A percentile compares a stretch with the other conserved stretches of the same genome.
phyloP scores from a whole-genome alignment of 768 basidiomycete genomes.

The Mycena pura region DNA sequence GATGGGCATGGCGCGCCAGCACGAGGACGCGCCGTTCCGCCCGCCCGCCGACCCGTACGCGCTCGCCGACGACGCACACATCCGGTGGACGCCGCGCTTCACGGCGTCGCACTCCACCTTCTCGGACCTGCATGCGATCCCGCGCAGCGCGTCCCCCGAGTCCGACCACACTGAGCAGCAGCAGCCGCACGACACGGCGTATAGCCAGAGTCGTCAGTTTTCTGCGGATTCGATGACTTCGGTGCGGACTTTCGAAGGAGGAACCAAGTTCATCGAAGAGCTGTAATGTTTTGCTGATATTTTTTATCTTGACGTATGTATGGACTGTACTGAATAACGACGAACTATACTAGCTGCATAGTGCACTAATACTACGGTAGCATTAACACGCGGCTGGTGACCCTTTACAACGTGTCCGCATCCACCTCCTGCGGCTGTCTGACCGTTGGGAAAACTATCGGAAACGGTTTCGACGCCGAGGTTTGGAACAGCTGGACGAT shows the following conservation, averaged over 20 bases:
- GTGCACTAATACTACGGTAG: too few species aligned
- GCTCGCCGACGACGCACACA: conserved; percentile 8
- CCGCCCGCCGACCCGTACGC: background rate
- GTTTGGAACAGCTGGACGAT: conserved; percentile 27
- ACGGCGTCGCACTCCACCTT: conserved; percentile 26
- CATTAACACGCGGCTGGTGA: too few species aligned
- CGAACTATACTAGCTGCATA: too few species aligned
- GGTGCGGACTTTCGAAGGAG: conserved; percentile 27
- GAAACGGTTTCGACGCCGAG: conserved; percentile 12
- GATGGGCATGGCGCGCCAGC: too few species aligned
- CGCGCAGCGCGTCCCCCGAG: conserved; percentile 13
- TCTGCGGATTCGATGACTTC: conserved; percentile 18
- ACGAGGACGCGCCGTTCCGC: too few species aligned
- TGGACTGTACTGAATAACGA: background rate
- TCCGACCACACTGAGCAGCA: background rate
- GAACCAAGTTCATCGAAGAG: conserved; percentile 29
- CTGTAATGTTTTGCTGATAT: background rate
- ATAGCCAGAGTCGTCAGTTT: conserved; percentile 15
- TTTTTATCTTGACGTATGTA: background rate
- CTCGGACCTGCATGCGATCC: conserved; percentile 1
- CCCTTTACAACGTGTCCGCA: background rate
- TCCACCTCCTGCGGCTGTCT: background rate
- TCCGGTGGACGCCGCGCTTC: background rate
- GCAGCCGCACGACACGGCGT: too few species aligned
- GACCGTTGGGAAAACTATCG: background rate